Evolutionary conservation across 1,284 basidiomycete species (phyloP), one percentile per base, ranked within the genome.

Genomic region (Ceratorhiza oryzae-sativae): DNA sequence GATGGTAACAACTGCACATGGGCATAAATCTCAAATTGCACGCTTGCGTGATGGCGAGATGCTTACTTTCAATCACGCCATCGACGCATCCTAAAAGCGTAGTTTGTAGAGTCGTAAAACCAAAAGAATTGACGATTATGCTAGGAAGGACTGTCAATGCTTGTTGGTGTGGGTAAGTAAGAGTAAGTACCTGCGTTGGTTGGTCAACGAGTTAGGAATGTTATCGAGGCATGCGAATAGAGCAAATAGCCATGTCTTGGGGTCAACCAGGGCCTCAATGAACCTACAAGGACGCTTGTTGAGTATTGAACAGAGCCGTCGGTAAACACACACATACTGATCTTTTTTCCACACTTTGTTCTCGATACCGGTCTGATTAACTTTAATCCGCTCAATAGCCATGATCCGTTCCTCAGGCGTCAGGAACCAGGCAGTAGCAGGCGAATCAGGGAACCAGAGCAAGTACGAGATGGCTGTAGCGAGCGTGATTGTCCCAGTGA

Each of bases 231-330:
- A 83, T 74, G 75, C 83, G 70, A 85, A 78, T 4, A 79, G 58
- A 73, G 84, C 82, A 79, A 84, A 83, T 10, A 83, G 73, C 75
- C 82, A 85, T 0, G 82, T 84, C 78, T 85, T 85, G 20, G 78
- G 77, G 72, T 86, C 84, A 2, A 77, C 70, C 6, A 82, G 20
- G 0, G 82, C 78, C 62, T 85, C 84, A 56, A 75, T 68, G 27
- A 75, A 77, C 23, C 68, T 71, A 60, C 12, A 45, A 18, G 8
- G 20, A 15, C 13, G 23, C 25, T 8, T 65, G 3, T 18, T 53
- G 46, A 65, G 48, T 27, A 53, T 13, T 13, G 36, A 15, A 13
- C 13, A 13, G n/a, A 8, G 5, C 2, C 53, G 10, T 15, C 10
- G 41, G 20, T 46, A 18, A 53, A 53, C 3, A 10, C n/a, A 59